A percentile compares a stretch with the other conserved stretches of the same genome.
phyloP scores from a whole-genome alignment of 768 basidiomycete genomes.

The Mycena olivaceomarginata region DNA sequence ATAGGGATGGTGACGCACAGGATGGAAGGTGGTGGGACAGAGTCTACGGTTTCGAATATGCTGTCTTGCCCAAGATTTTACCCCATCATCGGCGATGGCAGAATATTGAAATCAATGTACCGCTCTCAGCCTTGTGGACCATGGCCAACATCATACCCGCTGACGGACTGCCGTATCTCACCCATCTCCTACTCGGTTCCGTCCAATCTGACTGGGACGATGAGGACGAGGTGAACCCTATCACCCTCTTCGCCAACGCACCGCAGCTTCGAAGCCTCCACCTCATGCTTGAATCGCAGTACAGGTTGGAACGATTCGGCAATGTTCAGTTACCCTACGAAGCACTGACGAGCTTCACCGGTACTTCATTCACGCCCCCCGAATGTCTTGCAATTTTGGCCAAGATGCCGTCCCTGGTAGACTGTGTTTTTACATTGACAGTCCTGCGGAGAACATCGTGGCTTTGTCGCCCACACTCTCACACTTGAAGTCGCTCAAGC shows the following conservation, averaged over 20 bases:
- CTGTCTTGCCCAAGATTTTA: not conserved
- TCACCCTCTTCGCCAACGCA: slow-evolving; percentile 15
- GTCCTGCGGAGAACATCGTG: not conserved
- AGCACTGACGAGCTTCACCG: slow-evolving; percentile 31
- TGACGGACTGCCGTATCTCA: not conserved
- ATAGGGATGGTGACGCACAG: too few relatives aligned
- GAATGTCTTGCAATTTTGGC: slow-evolving; percentile 20
- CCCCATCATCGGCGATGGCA: slow-evolving; percentile 20
- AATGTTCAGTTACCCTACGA: slow-evolving; percentile 14
- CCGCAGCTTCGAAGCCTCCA: slow-evolving; percentile 31
- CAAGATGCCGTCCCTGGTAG: slow-evolving; percentile 15
- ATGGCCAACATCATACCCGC: not conserved
- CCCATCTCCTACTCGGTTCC: slow-evolving; percentile 19
- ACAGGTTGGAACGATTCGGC: slow-evolving; percentile 7
- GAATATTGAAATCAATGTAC: slow-evolving; percentile 9
- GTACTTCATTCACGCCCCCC: slow-evolving; percentile 6
- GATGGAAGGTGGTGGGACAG: not conserved
- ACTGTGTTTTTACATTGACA: slow-evolving; percentile 28
- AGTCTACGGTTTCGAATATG: not conserved
- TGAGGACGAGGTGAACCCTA: not conserved
- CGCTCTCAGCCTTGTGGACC: not conserved
- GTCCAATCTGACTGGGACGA: slow-evolving; percentile 5
- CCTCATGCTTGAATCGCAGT: slow-evolving; percentile 5
- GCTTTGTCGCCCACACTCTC: not conserved
- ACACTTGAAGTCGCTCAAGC: slow-evolving; percentile 22